These are phyloP conservation scores for Neofusicoccum sp. DNA, from an alignment of 2,329 filamentous ascomycete species.

Conservation along the genomic window DNA sequence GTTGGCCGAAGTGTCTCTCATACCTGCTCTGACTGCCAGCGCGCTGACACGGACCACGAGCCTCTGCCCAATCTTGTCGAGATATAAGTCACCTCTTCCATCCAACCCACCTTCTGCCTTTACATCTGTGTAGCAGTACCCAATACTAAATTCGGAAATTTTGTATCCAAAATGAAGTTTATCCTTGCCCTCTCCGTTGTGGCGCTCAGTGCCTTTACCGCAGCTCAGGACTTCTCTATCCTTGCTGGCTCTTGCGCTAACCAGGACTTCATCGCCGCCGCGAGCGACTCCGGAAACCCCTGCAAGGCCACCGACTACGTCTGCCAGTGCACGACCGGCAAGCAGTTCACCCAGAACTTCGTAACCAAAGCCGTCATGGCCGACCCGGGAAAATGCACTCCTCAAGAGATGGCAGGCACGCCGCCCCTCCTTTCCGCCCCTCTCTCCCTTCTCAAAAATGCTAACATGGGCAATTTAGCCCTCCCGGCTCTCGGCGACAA, in stretches of 20 bases:
- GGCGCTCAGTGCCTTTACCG: background rate
- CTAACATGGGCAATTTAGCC: background rate
- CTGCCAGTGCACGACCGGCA: constrained; percentile 8
- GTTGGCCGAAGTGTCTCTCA: background rate
- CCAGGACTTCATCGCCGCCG: constrained; percentile 1
- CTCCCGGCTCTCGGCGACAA: background rate
- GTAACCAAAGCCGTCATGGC: background rate
- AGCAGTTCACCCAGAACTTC: background rate
- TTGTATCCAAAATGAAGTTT: background rate
- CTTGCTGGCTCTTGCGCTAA: background rate
- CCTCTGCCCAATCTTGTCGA: too few relatives aligned
- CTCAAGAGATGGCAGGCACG: background rate
- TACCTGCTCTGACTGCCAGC: too few relatives aligned
- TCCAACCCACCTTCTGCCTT: too few relatives aligned
- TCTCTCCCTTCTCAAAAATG: background rate
- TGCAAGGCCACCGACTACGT: background rate
- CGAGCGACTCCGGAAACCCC: background rate
- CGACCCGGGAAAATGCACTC: background rate
- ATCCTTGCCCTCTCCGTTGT: background rate
- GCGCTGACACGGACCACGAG: too few relatives aligned
- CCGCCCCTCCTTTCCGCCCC: background rate
- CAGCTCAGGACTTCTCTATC: constrained; percentile 1
- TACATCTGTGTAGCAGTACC: too few relatives aligned
- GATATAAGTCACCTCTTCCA: too few relatives aligned
- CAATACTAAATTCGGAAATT: too few relatives aligned